Evolutionary conservation across 257 asterid species (phyloP).

Genomic region (Osmanthus fragrans): DNA sequence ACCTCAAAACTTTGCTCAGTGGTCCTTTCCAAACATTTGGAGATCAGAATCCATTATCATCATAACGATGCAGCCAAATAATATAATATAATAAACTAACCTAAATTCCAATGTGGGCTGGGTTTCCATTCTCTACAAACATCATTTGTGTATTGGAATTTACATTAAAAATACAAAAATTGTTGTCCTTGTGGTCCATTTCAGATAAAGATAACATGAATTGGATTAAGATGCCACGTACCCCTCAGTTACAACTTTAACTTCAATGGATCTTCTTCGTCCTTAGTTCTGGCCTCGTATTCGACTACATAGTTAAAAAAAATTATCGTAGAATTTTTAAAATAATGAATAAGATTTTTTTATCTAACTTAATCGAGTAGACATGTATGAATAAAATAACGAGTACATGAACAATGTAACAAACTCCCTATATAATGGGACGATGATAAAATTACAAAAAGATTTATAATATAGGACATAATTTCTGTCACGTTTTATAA

Average conservation of each 20-base stretch:
- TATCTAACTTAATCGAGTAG: neutral
- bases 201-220: slow-evolving; percentile 15
- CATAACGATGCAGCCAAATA: neutral
- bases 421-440: neutral
- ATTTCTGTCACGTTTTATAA: too few species aligned
- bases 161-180: neutral
- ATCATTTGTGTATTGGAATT: slow-evolving; percentile 21
- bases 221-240: slow-evolving; percentile 36
- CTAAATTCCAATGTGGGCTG: slow-evolving; percentile 19
- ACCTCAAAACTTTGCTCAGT: slow-evolving; percentile 13
- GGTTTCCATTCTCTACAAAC: slow-evolving; percentile 25
- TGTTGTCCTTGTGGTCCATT: slow-evolving; percentile 27
- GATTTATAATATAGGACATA: neutral
- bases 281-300: neutral
- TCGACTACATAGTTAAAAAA: neutral
- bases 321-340: neutral
- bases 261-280: slow-evolving; percentile 29
- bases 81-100: neutral
- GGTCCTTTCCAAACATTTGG: slow-evolving; percentile 28
- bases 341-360: neutral
- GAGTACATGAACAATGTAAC: neutral
- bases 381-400: neutral
- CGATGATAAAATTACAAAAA: neutral
- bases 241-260: slow-evolving; percentile 4
- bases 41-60: slow-evolving; percentile 19